Evolutionary conservation across 1,284 basidiomycete genomes (phyloP).

Genomic region (Ganoderma lucidum): DNA sequence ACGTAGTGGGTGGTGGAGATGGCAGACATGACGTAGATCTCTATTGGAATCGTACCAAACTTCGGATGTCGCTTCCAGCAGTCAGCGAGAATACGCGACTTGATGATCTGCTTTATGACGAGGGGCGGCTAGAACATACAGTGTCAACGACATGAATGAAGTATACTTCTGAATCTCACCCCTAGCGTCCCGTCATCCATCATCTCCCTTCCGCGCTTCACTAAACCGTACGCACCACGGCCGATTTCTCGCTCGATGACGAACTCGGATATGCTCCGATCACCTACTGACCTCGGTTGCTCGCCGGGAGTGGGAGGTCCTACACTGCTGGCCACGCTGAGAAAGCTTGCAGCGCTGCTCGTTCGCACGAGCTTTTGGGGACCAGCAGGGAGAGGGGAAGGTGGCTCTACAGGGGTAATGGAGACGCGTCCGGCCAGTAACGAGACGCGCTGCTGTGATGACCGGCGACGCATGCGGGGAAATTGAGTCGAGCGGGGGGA

Average conservation of each 20-base stretch:
- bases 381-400: constrained; percentile 62
- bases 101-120: constrained; percentile 98
- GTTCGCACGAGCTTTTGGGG: constrained; percentile 70
- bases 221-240: constrained; percentile 96
- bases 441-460: constrained; percentile 83
- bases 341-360: constrained; percentile 64
- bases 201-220: constrained; percentile 89
- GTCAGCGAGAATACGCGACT: constrained; percentile 97
- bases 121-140: constrained; percentile 64
- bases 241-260: constrained; percentile 89
- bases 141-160: constrained; percentile 15
- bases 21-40: constrained; percentile 97
- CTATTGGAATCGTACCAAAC: constrained; percentile 97
- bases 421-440: constrained; percentile 81
- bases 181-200: constrained; percentile 80
- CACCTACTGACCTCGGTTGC: constrained; percentile 59
- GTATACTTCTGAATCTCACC: constrained; percentile 57
- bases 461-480: constrained; percentile 73
- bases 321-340: constrained; percentile 66
- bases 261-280: constrained; percentile 78
- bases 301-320: constrained; percentile 68
- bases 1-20: constrained; percentile 81
- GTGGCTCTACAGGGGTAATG: constrained; percentile 74
- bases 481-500: constrained; percentile 41
- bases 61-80: constrained; percentile 98